phyloP scores from a whole-genome alignment of 1,284 basidiomycete genomes.

The Leccinum ponderosum region DNA sequence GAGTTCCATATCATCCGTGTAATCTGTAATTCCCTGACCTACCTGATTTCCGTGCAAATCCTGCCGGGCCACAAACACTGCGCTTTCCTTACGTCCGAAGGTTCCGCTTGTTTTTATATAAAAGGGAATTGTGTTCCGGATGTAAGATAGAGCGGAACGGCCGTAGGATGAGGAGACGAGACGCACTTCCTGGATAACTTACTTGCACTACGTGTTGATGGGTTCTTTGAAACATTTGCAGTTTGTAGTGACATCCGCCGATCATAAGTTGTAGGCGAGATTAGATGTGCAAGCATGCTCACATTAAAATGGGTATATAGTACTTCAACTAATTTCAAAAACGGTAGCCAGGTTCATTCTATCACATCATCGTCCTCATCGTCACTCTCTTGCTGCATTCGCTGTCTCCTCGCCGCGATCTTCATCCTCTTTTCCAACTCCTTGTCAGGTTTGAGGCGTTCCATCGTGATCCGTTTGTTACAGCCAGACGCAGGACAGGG shows the following conservation, averaged over 20 bases:
- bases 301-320: constrained; percentile 12
- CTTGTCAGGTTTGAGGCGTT: constrained; percentile 53
- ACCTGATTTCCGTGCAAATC: too few relatives aligned
- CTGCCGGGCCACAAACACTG: too few relatives aligned
- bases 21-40: too few relatives aligned
- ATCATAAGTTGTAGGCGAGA: background rate
- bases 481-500: constrained; percentile 74
- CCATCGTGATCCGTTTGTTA: constrained; percentile 52
- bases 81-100: too few relatives aligned
- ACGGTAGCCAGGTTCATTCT: constrained; percentile 43
- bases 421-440: constrained; percentile 63
- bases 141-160: background rate
- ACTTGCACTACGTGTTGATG: background rate
- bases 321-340: background rate
- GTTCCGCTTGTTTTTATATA: too few relatives aligned
- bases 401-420: constrained; percentile 50
- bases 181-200: background rate
- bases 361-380: constrained; percentile 66
- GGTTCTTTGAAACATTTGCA: background rate
- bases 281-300: background rate
- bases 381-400: constrained; percentile 50
- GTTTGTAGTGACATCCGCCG: background rate
- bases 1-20: too few relatives aligned
- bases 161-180: too few relatives aligned
- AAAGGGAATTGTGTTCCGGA: background rate